Base-by-base conservation (phyloP, 805 yeast genomes). In the Yamadazyma sp. region DNA sequence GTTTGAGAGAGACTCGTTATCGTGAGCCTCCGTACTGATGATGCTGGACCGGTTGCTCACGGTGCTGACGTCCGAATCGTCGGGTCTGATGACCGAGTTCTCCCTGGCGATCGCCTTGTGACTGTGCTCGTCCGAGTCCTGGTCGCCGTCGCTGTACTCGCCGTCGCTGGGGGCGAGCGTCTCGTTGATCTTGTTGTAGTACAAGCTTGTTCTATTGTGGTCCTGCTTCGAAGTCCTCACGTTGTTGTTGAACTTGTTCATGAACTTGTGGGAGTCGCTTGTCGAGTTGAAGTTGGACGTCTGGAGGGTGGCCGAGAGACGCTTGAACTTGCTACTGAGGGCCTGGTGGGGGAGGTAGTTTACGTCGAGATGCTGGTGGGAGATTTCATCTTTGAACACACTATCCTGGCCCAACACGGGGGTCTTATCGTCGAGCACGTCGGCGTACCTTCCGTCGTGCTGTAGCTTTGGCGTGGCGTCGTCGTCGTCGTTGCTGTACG, bases 241-340 rank as follows among this genome's bases (percentile, higher is more conserved):
- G 40, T 69, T 68, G 42, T 63, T 64, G 41, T 62, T 68, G 46
- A 69, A 68, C 11, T 57, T 48, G 32, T 48, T 55, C 55, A 66
- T 62, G 42, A 69, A 69, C 27, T 57, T 52, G 37, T 62, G 53
- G 2, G 73, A 67, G 40, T 67, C 72, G n/a, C 60, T 60, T 4
- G 73, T 60, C 0, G 67, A 56, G 22, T 50, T 48, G 21, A 33
- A 26, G 28, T 32, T 41, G 3, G 59, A 47, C 11, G 58, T 58
- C 37, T 60, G 67, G 17, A 69, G 46, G 1, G 73, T 65, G 32
- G 55, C 42, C 1, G 70, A 62, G 13, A 69, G 53, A 13, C 73
- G 32, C 33, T 62, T 60, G 41, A 69, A 69, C 41, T 64, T 65
- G 5, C 45, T 41, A 28, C 62, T 57, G 18, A 68, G 51, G 24